Evolutionary conservation across 139 green algal species (phyloP).

Genomic region (Tetradesmus obliquus): DNA sequence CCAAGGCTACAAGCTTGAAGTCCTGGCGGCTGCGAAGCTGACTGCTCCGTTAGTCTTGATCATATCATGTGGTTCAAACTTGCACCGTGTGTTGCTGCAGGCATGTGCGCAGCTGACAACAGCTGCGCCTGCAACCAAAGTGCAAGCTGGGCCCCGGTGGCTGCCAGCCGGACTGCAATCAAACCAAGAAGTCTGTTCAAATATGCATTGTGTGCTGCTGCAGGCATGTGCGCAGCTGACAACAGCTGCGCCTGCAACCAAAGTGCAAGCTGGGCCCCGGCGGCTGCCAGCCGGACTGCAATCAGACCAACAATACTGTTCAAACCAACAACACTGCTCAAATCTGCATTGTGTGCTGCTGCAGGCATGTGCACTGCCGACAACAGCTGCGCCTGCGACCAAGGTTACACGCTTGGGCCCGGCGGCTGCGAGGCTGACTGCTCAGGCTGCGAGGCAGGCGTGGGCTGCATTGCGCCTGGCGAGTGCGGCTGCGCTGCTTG

Average conservation of each 20-base stretch:
- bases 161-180: conserved; percentile 17
- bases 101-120: not conserved
- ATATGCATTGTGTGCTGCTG: not conserved
- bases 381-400: conserved; percentile 46
- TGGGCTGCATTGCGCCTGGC: conserved; percentile 30
- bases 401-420: conserved; percentile 23
- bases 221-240: not conserved
- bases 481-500: conserved; percentile 45
- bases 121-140: conserved; percentile 47
- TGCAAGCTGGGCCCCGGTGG: not conserved
- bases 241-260: conserved; percentile 45
- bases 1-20: conserved; percentile 25
- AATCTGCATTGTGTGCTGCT: no score
- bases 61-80: no score
- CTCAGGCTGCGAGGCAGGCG: not conserved
- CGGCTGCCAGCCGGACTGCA: conserved; percentile 25
- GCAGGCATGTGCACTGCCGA: not conserved
- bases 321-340: no score
- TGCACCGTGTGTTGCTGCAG: no score
- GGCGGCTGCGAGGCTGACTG: conserved; percentile 15
- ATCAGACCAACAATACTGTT: no score
- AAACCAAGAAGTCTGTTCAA: no score
- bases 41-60: no score
- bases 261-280: conserved; percentile 17
- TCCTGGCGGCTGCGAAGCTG: conserved; percentile 3